Evolutionary conservation across 805 yeast genomes (phyloP).

Genomic region (Lachancea kluyveri): DNA sequence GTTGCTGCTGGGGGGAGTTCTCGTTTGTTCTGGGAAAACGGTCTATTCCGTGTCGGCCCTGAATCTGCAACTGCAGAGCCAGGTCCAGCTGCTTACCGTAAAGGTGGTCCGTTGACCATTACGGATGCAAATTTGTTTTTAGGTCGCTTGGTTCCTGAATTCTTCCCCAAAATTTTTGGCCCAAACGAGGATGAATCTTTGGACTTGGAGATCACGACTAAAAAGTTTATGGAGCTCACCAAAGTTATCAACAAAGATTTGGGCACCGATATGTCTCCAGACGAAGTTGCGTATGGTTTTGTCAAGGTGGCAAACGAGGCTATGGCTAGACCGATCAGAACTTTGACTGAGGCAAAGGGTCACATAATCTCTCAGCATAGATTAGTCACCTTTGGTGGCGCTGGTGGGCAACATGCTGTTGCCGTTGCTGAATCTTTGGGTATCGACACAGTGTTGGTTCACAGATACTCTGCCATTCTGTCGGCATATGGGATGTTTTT

Average conservation of each 20-base stretch:
- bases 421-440: constrained; percentile 70
- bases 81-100: constrained; percentile 83
- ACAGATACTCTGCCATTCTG: constrained; percentile 74
- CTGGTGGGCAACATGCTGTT: constrained; percentile 88
- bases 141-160: constrained; percentile 67
- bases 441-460: constrained; percentile 62
- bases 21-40: constrained; percentile 58
- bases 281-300: constrained; percentile 77
- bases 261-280: constrained; percentile 39
- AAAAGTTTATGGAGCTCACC: constrained; percentile 50
- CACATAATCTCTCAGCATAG: constrained; percentile 58
- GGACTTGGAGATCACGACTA: constrained; percentile 46
- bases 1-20: constrained; percentile 88
- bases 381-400: constrained; percentile 85
- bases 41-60: constrained; percentile 77
- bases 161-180: constrained; percentile 79
- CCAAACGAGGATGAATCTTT: constrained; percentile 68
- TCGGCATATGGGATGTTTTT: constrained; percentile 86
- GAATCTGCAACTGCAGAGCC: constrained; percentile 86
- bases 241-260: constrained; percentile 45
- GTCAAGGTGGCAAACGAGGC: constrained; percentile 78
- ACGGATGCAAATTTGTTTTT: constrained; percentile 77
- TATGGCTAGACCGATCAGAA: constrained; percentile 87
- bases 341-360: constrained; percentile 81
- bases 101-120: constrained; percentile 77